A percentile compares a stretch with the other conserved stretches of the same genome.
phyloP scores from a whole-genome alignment of 2,329 filamentous ascomycete genomes.

The Xylariales sp. region DNA sequence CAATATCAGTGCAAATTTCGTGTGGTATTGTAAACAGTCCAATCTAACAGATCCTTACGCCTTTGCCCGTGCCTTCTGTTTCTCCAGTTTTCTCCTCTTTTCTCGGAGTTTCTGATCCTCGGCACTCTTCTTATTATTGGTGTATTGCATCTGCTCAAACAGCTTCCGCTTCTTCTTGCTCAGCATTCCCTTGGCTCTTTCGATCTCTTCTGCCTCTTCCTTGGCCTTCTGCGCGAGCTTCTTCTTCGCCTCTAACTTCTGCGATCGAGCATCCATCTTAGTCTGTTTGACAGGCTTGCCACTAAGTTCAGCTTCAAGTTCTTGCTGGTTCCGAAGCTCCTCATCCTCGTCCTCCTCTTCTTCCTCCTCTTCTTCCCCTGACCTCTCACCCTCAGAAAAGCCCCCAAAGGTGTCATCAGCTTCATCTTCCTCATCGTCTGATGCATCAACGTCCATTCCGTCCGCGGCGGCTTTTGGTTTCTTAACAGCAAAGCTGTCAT shows the following conservation, averaged over 20 bases:
- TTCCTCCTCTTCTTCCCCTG: constrained; percentile 52
- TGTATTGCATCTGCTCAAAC: constrained; percentile 97
- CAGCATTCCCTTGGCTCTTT: constrained; percentile 97
- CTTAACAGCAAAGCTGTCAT: constrained; percentile 52
- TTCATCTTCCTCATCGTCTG: constrained; percentile 60
- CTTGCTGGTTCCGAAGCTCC: constrained; percentile 80
- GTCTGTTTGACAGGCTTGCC: constrained; percentile 70
- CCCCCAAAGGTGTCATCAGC: constrained; percentile 60
- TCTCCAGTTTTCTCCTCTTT: constrained; percentile 94
- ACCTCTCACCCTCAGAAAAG: constrained; percentile 63
- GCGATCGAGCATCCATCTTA: constrained; percentile 65
- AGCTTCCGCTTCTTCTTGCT: constrained; percentile 97
- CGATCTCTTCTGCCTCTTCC: constrained; percentile 86
- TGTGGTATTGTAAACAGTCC: constrained; percentile 35
- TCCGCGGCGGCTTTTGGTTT: constrained; percentile 57
- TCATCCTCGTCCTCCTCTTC: constrained; percentile 68
- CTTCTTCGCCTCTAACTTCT: constrained; percentile 78
- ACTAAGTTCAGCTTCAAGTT: constrained; percentile 91
- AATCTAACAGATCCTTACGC: constrained; percentile 36
- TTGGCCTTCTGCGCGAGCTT: constrained; percentile 76
- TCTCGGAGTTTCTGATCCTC: constrained; percentile 87
- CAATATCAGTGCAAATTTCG: constrained; percentile 1
- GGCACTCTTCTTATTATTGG: constrained; percentile 90
- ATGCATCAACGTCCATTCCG: constrained; percentile 63
- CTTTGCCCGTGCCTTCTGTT: constrained; percentile 53